phyloP scores from a whole-genome alignment of 352 stramenopile genomes.

The Phytopythium sindhum region DNA sequence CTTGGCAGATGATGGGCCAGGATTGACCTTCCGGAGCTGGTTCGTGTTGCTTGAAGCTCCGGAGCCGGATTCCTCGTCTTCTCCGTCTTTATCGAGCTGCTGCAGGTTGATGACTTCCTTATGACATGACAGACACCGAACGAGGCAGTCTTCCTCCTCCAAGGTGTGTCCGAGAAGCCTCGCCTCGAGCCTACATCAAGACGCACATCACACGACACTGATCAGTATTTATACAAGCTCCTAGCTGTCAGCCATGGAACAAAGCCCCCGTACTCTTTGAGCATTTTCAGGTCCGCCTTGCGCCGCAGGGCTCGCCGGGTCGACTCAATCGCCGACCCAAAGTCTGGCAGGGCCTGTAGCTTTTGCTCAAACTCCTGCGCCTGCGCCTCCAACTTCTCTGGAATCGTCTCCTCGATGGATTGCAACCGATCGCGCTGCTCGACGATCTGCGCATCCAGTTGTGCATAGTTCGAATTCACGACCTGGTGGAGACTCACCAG shows the following conservation, averaged over 20 bases:
- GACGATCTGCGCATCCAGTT: conserved; percentile 23
- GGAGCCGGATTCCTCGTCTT: conserved; percentile 12
- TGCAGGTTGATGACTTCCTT: conserved; percentile 45
- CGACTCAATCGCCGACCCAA: conserved; percentile 37
- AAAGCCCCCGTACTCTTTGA: conserved; percentile 46
- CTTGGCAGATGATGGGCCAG: conserved; percentile 37
- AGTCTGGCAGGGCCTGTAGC: conserved; percentile 38
- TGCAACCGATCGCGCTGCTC: conserved; percentile 34
- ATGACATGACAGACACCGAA: conserved; percentile 66
- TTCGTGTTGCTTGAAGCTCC: background rate
- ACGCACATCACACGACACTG: background rate
- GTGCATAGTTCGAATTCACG: conserved; percentile 21
- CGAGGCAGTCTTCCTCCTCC: conserved; percentile 59
- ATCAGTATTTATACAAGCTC: background rate
- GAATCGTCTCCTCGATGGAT: conserved; percentile 19
- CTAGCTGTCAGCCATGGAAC: background rate
- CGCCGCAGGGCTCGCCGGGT: conserved; percentile 37
- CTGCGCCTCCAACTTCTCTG: conserved; percentile 25
- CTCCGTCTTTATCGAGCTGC: conserved; percentile 19
- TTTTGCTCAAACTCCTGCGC: conserved; percentile 37
- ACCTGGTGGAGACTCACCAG: conserved; percentile 28
- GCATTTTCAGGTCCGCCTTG: conserved; percentile 59
- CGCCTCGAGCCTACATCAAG: conserved; percentile 39
- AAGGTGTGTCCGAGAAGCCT: conserved; percentile 41
- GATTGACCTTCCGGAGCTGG: conserved; percentile 46